Percentiles rank a stretch among this genome's conserved stretches.
Evolutionary conservation across 2,329 filamentous ascomycete genomes (phyloP).

Genomic region (Aureobasidium sp.): DNA sequence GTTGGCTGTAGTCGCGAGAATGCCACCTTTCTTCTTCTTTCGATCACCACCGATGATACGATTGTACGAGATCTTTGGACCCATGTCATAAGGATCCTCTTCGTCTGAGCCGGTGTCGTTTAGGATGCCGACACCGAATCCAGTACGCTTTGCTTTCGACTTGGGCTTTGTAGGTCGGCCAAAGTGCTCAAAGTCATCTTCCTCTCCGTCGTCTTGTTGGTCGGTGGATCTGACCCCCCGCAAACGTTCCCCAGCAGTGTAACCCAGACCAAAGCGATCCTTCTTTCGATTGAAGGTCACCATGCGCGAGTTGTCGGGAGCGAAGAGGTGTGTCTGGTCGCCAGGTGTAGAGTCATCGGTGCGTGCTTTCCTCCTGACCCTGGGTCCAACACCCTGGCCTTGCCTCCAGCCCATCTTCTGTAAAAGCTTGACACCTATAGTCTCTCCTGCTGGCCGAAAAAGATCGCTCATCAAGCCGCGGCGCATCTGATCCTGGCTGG

Average conservation of each 20-base stretch:
- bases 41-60: conserved; percentile 73
- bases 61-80: conserved; percentile 83
- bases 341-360: conserved; percentile 27
- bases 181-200: conserved; percentile 28
- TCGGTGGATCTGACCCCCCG: neutral
- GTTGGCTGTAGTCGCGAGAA: conserved; percentile 21
- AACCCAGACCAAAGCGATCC: conserved; percentile 64
- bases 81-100: conserved; percentile 87
- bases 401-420: conserved; percentile 94
- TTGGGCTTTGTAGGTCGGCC: conserved; percentile 25
- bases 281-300: conserved; percentile 58
- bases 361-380: conserved; percentile 64
- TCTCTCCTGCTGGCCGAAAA: conserved; percentile 65
- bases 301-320: conserved; percentile 69
- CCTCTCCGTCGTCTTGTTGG: conserved; percentile 23
- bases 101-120: conserved; percentile 94
- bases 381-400: conserved; percentile 87
- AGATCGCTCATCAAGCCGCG: conserved; percentile 59
- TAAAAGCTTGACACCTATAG: conserved; percentile 76
- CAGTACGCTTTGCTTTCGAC: conserved; percentile 52
- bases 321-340: conserved; percentile 61
- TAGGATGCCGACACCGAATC: conserved; percentile 78
- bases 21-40: conserved; percentile 50
- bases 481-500: conserved; percentile 46
- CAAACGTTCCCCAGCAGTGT: conserved; percentile 51